These are phyloP conservation scores for Colletotrichum graminicola DNA, from an alignment of 2,329 filamentous ascomycete species.

Conservation along the genomic window DNA sequence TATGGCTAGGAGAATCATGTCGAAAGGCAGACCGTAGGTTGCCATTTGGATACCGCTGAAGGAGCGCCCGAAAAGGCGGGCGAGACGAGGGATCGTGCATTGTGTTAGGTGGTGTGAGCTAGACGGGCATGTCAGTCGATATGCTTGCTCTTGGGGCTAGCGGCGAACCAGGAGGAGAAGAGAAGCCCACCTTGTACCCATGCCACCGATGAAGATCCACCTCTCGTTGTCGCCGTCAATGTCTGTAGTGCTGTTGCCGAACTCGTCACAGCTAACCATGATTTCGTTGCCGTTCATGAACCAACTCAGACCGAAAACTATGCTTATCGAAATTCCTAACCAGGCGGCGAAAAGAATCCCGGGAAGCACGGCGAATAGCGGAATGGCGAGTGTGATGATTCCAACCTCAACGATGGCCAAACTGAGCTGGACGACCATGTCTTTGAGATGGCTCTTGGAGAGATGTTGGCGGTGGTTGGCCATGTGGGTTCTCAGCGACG, in stretches of 20 bases:
- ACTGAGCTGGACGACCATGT: conserved; percentile 45
- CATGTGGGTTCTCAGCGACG: conserved; percentile 41
- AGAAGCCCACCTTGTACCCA: conserved; percentile 50
- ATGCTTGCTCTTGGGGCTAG: not conserved
- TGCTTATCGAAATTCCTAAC: conserved; percentile 43
- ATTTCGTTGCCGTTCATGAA: conserved; percentile 48
- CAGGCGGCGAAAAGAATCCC: conserved; percentile 48
- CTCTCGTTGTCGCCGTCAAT: conserved; percentile 48
- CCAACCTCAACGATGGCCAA: conserved; percentile 46
- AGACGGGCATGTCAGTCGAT: not conserved
- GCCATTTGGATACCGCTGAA: conserved; percentile 64
- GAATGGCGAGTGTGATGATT: conserved; percentile 46
- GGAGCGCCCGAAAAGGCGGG: conserved; percentile 52
- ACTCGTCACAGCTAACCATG: conserved; percentile 41
- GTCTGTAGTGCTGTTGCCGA: conserved; percentile 48
- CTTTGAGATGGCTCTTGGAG: conserved; percentile 44
- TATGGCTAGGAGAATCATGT: conserved; percentile 56
- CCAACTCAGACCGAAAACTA: conserved; percentile 47
- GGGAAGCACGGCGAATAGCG: conserved; percentile 49
- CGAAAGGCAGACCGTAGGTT: conserved; percentile 66
- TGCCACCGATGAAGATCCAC: conserved; percentile 53
- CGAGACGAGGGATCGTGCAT: conserved; percentile 51
- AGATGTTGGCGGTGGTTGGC: conserved; percentile 42
- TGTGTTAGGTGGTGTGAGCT: conserved; percentile 49
- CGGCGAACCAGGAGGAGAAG: not conserved